Conservation (phyloP, 495 filamentous ascomycete species). For the Hypoxylon intermedium region DNA sequence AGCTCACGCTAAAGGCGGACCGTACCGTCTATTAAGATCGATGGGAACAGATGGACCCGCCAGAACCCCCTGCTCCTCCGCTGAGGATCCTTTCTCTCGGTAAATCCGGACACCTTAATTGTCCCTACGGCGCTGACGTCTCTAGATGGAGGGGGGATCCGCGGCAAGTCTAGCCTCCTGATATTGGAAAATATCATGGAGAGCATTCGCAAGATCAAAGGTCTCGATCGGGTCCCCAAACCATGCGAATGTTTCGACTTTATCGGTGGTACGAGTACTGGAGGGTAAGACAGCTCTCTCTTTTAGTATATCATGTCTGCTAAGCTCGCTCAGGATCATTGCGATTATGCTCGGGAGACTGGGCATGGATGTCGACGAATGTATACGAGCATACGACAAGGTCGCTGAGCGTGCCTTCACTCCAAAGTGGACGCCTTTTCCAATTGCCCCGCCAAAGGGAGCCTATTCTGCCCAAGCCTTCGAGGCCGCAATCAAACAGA, state of each 20-base stretch:
- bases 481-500: conserved; percentile 31
- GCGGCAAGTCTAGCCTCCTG: conserved; percentile 43
- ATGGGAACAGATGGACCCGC: background rate
- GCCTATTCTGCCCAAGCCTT: conserved; percentile 35
- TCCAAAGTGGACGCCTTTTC: conserved; percentile 9
- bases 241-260: conserved; percentile 47
- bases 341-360: conserved; percentile 49
- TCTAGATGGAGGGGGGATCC: conserved; percentile 47
- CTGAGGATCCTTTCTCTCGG: conserved; percentile 22
- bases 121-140: background rate
- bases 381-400: conserved; percentile 34
- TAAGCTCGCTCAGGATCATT: conserved; percentile 36
- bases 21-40: background rate
- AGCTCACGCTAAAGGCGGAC: background rate
- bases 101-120: background rate
- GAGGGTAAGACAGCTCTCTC: conserved; percentile 33
- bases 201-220: conserved; percentile 13
- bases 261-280: conserved; percentile 47
- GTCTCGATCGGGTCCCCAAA: conserved; percentile 27
- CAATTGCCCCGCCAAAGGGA: conserved; percentile 17
- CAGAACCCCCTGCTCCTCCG: background rate
- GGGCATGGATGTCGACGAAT: conserved; percentile 41
- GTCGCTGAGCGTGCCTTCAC: conserved; percentile 36
- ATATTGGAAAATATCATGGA: conserved; percentile 45
- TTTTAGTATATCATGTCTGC: background rate